These are phyloP conservation scores for Acacia pycnantha DNA, from an alignment of 331 rosid species.

Conservation along the genomic window DNA sequence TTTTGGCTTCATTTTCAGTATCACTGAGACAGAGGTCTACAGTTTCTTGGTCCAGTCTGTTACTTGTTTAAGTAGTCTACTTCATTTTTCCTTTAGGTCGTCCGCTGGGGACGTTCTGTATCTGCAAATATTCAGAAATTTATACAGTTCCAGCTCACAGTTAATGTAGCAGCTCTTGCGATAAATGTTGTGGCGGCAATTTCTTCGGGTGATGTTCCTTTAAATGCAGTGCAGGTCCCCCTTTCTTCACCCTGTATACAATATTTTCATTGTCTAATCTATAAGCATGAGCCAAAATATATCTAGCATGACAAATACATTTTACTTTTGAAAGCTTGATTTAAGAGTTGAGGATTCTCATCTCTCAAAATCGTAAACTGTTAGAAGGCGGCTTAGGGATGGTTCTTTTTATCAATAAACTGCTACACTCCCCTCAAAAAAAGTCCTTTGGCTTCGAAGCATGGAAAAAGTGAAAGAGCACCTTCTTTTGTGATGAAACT, in stretches of 20 bases:
- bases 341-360: neutral
- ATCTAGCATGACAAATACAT: neutral
- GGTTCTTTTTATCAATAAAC: neutral
- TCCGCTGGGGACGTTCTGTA: slow-evolving; percentile 99
- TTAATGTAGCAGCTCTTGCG: slow-evolving; percentile 94
- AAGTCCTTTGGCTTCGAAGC: neutral
- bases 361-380: neutral
- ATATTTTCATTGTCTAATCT: neutral
- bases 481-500: neutral
- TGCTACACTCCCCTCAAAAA: neutral
- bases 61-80: slow-evolving; percentile 15
- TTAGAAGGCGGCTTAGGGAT: neutral
- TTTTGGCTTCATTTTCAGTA: slow-evolving; percentile 22
- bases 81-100: slow-evolving; percentile 62
- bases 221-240: slow-evolving; percentile 91
- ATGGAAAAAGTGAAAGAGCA: neutral
- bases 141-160: slow-evolving; percentile 98
- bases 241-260: slow-evolving; percentile 14
- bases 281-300: neutral
- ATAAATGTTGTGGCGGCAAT: slow-evolving; percentile 95
- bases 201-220: slow-evolving; percentile 79
- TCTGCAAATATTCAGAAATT: slow-evolving; percentile 98
- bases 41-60: slow-evolving; percentile 23
- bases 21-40: slow-evolving; percentile 15
- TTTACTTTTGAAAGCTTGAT: slow-evolving; percentile 19